These are phyloP conservation scores for Aspergillus novoparasiticus DNA, from an alignment of 2,329 filamentous ascomycete species.

Conservation along the genomic window DNA sequence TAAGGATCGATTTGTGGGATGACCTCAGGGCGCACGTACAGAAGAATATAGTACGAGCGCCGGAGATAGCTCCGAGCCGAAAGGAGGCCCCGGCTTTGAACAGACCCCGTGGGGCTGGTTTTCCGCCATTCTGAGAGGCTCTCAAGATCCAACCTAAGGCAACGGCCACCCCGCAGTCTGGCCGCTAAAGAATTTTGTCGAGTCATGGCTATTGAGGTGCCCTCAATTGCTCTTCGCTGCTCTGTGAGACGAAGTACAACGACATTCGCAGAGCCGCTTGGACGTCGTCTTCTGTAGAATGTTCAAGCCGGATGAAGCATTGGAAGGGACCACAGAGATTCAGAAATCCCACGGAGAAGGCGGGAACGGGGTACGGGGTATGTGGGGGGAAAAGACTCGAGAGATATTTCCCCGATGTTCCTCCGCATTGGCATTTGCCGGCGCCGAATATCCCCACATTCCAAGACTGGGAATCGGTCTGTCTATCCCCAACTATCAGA, in stretches of 20 bases:
- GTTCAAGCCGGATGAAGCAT: background rate
- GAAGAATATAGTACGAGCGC: background rate
- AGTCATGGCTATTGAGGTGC: background rate
- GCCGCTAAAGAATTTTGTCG: background rate
- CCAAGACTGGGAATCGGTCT: background rate
- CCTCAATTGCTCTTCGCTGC: background rate
- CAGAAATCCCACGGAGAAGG: background rate
- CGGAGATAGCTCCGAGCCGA: constrained; percentile 2
- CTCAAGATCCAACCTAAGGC: background rate
- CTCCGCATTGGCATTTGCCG: constrained; percentile 6
- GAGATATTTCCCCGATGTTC: constrained; percentile 7
- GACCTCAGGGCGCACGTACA: background rate
- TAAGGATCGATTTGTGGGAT: background rate
- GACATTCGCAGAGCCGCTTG: background rate
- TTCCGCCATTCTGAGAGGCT: background rate
- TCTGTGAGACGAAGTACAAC: background rate
- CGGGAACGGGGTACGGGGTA: background rate
- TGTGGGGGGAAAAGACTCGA: background rate
- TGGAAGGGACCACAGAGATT: background rate
- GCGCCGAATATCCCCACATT: background rate
- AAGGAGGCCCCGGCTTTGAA: background rate
- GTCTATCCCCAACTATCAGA: background rate
- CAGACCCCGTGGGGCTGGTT: background rate
- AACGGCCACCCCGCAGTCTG: background rate
- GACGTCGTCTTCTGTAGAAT: background rate